A percentile compares a stretch with the other conserved stretches of the same genome.
These are phyloP conservation scores for Melanogaster broomeanus DNA, from an alignment of 768 basidiomycete species.

Conservation along the genomic window DNA sequence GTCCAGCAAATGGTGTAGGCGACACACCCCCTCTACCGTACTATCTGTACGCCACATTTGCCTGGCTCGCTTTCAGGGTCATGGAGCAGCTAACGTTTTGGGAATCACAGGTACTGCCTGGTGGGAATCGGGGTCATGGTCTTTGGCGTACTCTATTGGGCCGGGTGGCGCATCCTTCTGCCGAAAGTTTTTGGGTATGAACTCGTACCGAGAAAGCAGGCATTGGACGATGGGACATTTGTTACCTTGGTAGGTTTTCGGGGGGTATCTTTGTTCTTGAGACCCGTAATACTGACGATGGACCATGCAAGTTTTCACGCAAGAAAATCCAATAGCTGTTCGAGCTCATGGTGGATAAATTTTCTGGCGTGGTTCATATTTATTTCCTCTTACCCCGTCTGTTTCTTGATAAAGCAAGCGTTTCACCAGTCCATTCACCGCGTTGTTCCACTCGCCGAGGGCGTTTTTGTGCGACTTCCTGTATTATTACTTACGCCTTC, in stretches of 20 bases:
- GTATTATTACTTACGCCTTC: too few relatives aligned
- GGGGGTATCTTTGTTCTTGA: background rate
- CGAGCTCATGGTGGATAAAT: too few relatives aligned
- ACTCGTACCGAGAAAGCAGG: conserved; percentile 50
- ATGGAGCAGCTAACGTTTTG: background rate
- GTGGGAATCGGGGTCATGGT: conserved; percentile 52
- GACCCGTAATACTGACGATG: background rate
- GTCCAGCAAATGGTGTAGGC: conserved; percentile 53
- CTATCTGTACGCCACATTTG: conserved; percentile 40
- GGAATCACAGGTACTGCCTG: conserved; percentile 45
- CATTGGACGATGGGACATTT: conserved; percentile 52
- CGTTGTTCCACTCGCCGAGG: too few relatives aligned
- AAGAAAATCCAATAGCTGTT: background rate
- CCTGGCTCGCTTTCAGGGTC: background rate
- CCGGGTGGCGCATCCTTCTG: conserved; percentile 50
- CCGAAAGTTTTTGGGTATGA: conserved; percentile 51
- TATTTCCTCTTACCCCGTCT: too few relatives aligned
- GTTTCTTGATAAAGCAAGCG: too few relatives aligned
- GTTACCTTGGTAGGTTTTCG: conserved; percentile 47
- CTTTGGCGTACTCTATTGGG: conserved; percentile 54
- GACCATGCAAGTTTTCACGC: conserved; percentile 3
- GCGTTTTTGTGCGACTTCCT: too few relatives aligned
- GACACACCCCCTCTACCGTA: conserved; percentile 64
- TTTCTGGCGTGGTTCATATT: too few relatives aligned
- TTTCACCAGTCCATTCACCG: background rate